These are phyloP conservation scores for Kalmusia sp. DNA, from an alignment of 2,329 filamentous ascomycete species.

Conservation along the genomic window DNA sequence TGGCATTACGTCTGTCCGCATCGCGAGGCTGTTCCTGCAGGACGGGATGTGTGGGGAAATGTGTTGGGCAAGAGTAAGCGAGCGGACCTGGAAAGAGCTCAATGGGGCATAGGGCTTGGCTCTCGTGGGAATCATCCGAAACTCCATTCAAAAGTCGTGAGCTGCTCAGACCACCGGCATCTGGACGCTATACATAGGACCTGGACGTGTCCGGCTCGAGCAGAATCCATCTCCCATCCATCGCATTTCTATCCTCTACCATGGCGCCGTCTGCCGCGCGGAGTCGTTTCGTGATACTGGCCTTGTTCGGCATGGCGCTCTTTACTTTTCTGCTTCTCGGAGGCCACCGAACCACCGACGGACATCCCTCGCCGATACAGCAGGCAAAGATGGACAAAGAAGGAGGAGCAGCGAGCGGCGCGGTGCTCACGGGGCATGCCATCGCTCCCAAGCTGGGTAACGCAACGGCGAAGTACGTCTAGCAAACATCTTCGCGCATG, in stretches of 20 bases:
- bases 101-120: conserved; percentile 12
- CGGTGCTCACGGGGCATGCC: conserved; percentile 67
- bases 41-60: neutral
- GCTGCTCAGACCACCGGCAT: conserved; percentile 6
- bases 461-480: conserved; percentile 71
- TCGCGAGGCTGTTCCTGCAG: neutral
- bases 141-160: conserved; percentile 1
- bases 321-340: conserved; percentile 67
- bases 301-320: conserved; percentile 63
- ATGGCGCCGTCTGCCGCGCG: conserved; percentile 40
- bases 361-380: conserved; percentile 26
- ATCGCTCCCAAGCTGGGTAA: conserved; percentile 85
- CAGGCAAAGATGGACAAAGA: conserved; percentile 23
- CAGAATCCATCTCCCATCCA: neutral
- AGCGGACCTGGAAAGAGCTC: neutral
- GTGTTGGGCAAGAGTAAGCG: conserved; percentile 2
- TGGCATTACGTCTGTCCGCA: neutral
- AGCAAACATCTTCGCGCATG: conserved; percentile 14
- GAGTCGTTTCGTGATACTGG: conserved; percentile 49
- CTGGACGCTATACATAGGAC: neutral
- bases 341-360: conserved; percentile 58
- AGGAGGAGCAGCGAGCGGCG: conserved; percentile 23
- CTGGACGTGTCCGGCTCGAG: neutral
- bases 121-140: conserved; percentile 1
- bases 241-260: neutral